Evolutionary conservation across 2,329 filamentous ascomycete genomes (phyloP).

Genomic region (Phoma sp.): DNA sequence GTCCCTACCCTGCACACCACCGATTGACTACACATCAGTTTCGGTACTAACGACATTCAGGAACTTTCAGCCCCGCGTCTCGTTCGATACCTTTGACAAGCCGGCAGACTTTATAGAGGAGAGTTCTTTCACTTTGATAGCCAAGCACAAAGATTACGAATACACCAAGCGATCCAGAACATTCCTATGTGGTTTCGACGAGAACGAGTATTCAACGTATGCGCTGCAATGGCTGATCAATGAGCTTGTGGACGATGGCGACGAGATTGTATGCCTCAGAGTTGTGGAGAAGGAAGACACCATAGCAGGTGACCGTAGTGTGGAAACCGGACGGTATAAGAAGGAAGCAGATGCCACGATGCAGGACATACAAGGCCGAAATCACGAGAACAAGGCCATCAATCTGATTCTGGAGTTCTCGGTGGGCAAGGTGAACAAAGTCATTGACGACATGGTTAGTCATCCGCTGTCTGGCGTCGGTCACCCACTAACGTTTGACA

Average conservation of each 20-base stretch:
- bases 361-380: conserved; percentile 79
- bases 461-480: background rate
- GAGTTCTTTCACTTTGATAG: conserved; percentile 78
- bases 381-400: conserved; percentile 82
- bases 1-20: conserved; percentile 20
- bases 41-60: conserved; percentile 46
- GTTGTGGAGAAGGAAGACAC: conserved; percentile 86
- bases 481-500: conserved; percentile 47
- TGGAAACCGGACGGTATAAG: conserved; percentile 74
- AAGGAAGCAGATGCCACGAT: conserved; percentile 78
- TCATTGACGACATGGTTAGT: conserved; percentile 84
- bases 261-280: conserved; percentile 89
- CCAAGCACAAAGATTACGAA: conserved; percentile 86
- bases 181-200: conserved; percentile 89
- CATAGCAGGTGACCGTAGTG: conserved; percentile 65
- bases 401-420: conserved; percentile 86
- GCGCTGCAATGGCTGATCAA: conserved; percentile 92
- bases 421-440: conserved; percentile 86
- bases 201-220: conserved; percentile 90
- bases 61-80: conserved; percentile 71
- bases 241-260: conserved; percentile 90
- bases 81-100: conserved; percentile 77
- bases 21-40: background rate
- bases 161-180: conserved; percentile 81
- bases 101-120: conserved; percentile 66